Evolutionary conservation across 495 filamentous ascomycete species (phyloP).

Genomic region (Neurospora tetraspora): DNA sequence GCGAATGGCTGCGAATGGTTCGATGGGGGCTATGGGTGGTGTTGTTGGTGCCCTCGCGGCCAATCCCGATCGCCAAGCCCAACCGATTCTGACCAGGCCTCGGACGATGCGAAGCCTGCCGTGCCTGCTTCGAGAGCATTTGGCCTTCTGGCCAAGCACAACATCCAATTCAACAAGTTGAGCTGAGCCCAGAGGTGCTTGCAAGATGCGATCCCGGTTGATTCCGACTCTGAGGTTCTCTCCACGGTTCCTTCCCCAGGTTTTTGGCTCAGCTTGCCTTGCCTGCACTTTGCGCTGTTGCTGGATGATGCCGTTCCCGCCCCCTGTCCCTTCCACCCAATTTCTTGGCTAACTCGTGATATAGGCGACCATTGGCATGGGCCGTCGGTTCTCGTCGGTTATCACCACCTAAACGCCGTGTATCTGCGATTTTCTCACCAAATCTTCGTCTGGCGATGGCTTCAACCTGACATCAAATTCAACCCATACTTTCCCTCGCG

Average conservation of each 20-base stretch:
- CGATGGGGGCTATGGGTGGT: not conserved
- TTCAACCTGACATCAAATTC: not conserved
- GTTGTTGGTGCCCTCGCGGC: not conserved
- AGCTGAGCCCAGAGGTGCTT: not conserved
- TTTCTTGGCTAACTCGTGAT: not conserved
- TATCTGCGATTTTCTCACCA: not conserved
- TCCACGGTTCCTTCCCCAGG: not conserved
- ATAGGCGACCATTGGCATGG: not conserved
- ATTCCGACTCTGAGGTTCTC: not conserved
- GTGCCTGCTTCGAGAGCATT: not conserved
- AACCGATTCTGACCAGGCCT: not conserved
- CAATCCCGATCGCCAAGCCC: not conserved
- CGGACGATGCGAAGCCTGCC: not conserved
- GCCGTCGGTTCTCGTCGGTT: not conserved
- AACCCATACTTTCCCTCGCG: not conserved
- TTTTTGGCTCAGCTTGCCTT: not conserved
- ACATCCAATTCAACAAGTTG: not conserved
- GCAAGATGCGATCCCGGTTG: not conserved
- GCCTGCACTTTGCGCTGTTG: not conserved
- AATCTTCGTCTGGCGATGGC: not conserved
- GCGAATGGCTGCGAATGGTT: not conserved
- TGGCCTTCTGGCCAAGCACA: not conserved
- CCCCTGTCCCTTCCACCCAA: not conserved
- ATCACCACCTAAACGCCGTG: not conserved
- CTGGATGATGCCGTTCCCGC: not conserved